These are phyloP conservation scores for Mortierella sp. DNA, from an alignment of 371 early-diverging fungal species.

Conservation along the genomic window DNA sequence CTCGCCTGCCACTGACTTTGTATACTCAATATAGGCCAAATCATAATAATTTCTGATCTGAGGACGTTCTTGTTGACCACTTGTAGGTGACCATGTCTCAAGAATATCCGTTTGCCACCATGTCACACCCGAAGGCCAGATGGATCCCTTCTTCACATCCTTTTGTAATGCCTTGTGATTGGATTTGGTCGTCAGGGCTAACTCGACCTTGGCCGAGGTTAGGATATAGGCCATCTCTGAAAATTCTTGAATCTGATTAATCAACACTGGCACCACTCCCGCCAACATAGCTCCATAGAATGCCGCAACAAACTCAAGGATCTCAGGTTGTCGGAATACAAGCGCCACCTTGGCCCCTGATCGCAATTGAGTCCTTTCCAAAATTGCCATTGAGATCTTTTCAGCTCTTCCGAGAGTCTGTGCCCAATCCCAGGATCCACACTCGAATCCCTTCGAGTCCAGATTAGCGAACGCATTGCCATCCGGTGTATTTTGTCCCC, in stretches of 20 bases:
- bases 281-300: slow-evolving; percentile 81
- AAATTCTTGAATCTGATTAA: slow-evolving; percentile 82
- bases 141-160: slow-evolving; percentile 65
- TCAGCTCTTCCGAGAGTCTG: slow-evolving; percentile 41
- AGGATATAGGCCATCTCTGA: slow-evolving; percentile 81
- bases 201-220: slow-evolving; percentile 68
- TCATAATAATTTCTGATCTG: slow-evolving; percentile 49
- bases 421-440: slow-evolving; percentile 45
- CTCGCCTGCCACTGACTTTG: slow-evolving; percentile 82
- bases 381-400: slow-evolving; percentile 41
- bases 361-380: slow-evolving; percentile 40
- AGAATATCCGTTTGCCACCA: slow-evolving; percentile 85
- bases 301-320: slow-evolving; percentile 80
- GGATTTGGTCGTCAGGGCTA: slow-evolving; percentile 83
- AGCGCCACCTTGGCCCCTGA: slow-evolving; percentile 79
- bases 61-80: slow-evolving; percentile 53
- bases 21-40: slow-evolving; percentile 85
- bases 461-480: slow-evolving; percentile 47
- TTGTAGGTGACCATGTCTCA: slow-evolving; percentile 67
- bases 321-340: slow-evolving; percentile 82
- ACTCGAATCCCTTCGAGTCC: slow-evolving; percentile 40
- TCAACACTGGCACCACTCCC: slow-evolving; percentile 85
- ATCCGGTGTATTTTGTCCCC: slow-evolving; percentile 32
- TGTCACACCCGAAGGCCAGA: slow-evolving; percentile 68
- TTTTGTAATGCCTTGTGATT: slow-evolving; percentile 74